Evolutionary conservation across 371 early-diverging fungal species (phyloP).

Genomic region (Lichtheimia hyalospora): DNA sequence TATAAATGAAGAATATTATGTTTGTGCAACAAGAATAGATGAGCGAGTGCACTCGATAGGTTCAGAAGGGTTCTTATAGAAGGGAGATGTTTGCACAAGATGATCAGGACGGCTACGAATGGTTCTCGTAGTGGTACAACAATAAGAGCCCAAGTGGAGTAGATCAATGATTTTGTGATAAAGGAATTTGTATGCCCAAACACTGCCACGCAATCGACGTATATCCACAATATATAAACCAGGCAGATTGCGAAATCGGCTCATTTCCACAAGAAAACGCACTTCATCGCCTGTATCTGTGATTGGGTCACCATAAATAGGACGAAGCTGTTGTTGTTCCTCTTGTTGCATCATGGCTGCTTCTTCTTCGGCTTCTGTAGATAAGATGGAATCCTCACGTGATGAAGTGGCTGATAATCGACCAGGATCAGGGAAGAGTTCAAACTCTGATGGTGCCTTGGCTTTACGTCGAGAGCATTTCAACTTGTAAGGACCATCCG

Average conservation of each 20-base stretch:
- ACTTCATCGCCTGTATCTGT: constrained; percentile 83
- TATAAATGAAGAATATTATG: no score
- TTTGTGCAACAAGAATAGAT: no score
- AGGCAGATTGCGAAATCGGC: constrained; percentile 82
- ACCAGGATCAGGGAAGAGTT: constrained; percentile 15
- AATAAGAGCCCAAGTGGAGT: no score
- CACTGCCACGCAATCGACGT: constrained; percentile 82
- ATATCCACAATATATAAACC: constrained; percentile 88
- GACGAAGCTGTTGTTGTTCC: constrained; percentile 18
- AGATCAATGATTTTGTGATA: constrained; percentile 66
- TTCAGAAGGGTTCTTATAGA: no score
- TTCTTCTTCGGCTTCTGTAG: no score
- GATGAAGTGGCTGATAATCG: constrained; percentile 10
- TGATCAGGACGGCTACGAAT: no score
- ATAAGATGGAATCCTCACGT: background rate
- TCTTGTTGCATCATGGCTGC: background rate
- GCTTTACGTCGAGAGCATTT: constrained; percentile 15
- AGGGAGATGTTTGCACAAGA: no score
- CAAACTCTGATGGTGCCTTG: background rate
- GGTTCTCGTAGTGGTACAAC: no score
- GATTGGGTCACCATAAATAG: constrained; percentile 90
- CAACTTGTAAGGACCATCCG: constrained; percentile 12
- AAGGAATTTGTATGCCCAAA: constrained; percentile 89
- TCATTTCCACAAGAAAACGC: constrained; percentile 81
- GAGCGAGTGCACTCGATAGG: no score